These are phyloP conservation scores for Lagenaria siceraria DNA, from an alignment of 306 rosid species.

Conservation along the genomic window DNA sequence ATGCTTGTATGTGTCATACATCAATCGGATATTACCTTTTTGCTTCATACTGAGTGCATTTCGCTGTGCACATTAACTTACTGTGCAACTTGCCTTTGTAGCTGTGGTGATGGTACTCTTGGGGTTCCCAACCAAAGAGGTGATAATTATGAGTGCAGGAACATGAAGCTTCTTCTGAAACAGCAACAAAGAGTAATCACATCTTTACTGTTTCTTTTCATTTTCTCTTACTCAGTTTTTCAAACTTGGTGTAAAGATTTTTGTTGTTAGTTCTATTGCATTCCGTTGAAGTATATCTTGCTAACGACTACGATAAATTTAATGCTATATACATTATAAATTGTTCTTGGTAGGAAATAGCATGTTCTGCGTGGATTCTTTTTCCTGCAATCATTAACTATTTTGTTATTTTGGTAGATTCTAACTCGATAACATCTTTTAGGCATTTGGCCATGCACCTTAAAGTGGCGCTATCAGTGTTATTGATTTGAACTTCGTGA, in stretches of 20 bases:
- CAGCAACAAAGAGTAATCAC: constrained; percentile 85
- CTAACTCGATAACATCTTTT: background rate
- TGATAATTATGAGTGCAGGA: constrained; percentile 98
- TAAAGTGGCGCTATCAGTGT: background rate
- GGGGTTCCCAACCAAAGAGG: constrained; percentile 97
- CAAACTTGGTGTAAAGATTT: background rate
- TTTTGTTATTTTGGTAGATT: background rate
- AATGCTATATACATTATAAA: background rate
- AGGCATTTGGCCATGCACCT: background rate
- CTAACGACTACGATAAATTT: background rate
- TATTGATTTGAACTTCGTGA: background rate
- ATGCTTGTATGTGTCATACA: background rate
- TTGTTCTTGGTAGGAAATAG: background rate
- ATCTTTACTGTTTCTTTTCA: constrained; percentile 11
- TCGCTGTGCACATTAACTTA: background rate
- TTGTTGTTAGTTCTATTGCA: constrained; percentile 2
- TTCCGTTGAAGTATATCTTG: background rate
- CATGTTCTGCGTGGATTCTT: background rate
- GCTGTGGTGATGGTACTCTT: constrained; percentile 95
- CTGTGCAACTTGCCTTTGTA: constrained; percentile 17
- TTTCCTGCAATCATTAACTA: background rate
- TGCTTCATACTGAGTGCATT: background rate
- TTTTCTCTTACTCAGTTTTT: background rate
- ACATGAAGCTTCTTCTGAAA: constrained; percentile 99
- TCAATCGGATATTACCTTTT: background rate